Conservation (phyloP, 2,329 filamentous ascomycete species). For the Grosmannia huntii region DNA sequence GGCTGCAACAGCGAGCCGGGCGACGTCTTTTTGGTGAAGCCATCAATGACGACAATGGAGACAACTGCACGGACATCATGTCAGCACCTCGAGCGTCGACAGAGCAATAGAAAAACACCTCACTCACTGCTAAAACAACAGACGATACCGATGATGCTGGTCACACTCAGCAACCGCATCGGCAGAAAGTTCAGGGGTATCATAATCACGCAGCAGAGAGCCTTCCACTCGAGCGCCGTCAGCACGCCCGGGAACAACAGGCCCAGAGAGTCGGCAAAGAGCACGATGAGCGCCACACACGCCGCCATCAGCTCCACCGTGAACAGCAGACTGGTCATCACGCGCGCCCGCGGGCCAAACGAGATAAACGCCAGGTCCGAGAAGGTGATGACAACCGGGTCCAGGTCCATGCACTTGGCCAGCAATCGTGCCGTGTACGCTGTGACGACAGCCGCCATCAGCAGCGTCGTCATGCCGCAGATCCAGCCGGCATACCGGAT, state of each 20-base stretch:
- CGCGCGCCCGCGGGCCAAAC: conserved; percentile 69
- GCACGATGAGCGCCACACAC: conserved; percentile 76
- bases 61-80: conserved; percentile 46
- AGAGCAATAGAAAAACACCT: neutral
- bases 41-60: conserved; percentile 71
- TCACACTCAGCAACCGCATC: conserved; percentile 72
- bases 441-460: conserved; percentile 63
- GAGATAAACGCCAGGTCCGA: conserved; percentile 87
- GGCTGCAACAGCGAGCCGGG: conserved; percentile 79
- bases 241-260: conserved; percentile 59
- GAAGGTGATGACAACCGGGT: conserved; percentile 80
- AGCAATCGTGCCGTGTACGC: conserved; percentile 77
- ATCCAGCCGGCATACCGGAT: conserved; percentile 84
- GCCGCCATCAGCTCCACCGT: conserved; percentile 77
- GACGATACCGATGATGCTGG: conserved; percentile 84
- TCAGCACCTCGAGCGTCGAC: neutral
- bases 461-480: conserved; percentile 62
- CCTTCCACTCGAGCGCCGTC: conserved; percentile 65
- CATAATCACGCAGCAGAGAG: conserved; percentile 66
- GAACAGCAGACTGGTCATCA: conserved; percentile 76
- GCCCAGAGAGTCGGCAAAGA: conserved; percentile 86
- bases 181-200: conserved; percentile 77
- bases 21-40: conserved; percentile 63
- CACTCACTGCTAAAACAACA: conserved; percentile 75
- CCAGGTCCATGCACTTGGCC: conserved; percentile 77